phyloP scores from a whole-genome alignment of 495 filamentous ascomycete genomes.

The Aspergillus biplanus region DNA sequence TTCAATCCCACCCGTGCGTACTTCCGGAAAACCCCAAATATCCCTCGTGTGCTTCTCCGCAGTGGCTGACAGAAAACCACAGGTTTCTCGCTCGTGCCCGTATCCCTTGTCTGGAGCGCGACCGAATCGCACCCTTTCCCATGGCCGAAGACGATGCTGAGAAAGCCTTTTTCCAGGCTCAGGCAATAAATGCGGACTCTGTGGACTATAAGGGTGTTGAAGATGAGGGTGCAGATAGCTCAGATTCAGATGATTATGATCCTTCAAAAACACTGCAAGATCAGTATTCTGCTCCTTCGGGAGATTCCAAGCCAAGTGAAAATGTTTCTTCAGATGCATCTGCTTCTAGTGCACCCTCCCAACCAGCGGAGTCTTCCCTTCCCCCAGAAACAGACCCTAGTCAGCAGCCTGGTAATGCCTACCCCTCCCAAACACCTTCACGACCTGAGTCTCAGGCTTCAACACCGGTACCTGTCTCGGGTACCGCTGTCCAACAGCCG shows the following conservation, averaged over 20 bases:
- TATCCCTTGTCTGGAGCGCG: constrained; percentile 12
- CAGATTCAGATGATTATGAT: constrained; percentile 59
- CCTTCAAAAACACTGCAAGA: constrained; percentile 53
- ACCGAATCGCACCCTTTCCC: constrained; percentile 25
- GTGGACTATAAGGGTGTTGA: constrained; percentile 42
- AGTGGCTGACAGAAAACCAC: constrained; percentile 12
- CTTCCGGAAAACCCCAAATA: background rate
- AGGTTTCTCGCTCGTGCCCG: constrained; percentile 8
- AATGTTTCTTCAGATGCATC: constrained; percentile 27
- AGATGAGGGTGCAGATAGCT: constrained; percentile 53
- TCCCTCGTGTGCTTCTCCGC: background rate
- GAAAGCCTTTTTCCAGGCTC: constrained; percentile 62
- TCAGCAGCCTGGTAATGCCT: constrained; percentile 30
- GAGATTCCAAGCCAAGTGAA: constrained; percentile 33
- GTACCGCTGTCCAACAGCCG: constrained; percentile 41
- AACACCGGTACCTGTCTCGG: constrained; percentile 39
- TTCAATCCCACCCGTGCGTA: constrained; percentile 6
- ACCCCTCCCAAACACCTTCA: constrained; percentile 42
- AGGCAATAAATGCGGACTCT: constrained; percentile 53
- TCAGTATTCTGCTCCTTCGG: constrained; percentile 39
- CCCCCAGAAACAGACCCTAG: constrained; percentile 36
- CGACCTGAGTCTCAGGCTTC: constrained; percentile 45
- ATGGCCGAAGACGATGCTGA: constrained; percentile 67
- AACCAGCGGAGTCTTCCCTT: constrained; percentile 23
- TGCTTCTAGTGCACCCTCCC: constrained; percentile 27